A percentile compares a stretch with the other conserved stretches of the same genome.
These are phyloP conservation scores for Rosa lucieae DNA, from an alignment of 306 rosid genomes.

Conservation along the genomic window DNA sequence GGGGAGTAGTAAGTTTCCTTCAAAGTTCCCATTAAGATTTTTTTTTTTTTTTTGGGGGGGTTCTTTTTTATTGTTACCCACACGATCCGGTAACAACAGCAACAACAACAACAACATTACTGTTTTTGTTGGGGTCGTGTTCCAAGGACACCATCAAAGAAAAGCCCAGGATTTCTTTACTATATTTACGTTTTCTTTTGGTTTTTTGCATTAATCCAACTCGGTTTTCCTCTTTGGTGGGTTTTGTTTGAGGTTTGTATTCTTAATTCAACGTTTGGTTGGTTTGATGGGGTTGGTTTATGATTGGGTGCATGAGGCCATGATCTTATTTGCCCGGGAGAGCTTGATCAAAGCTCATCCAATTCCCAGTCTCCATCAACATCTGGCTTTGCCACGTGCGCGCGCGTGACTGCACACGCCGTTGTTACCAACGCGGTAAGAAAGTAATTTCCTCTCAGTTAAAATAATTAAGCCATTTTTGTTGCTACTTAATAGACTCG, in stretches of 20 bases:
- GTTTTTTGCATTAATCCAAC: neutral
- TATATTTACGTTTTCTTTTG: neutral
- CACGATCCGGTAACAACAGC: conserved; percentile 21
- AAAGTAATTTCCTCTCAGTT: neutral
- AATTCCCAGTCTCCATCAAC: conserved; percentile 26
- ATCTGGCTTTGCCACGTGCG: conserved; percentile 10
- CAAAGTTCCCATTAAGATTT: conserved; percentile 7
- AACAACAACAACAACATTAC: neutral
- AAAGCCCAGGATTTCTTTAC: conserved; percentile 4
- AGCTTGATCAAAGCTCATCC: conserved; percentile 27
- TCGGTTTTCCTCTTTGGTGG: neutral
- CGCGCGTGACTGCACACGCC: conserved; percentile 8
- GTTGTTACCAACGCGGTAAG: neutral
- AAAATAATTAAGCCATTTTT: too few species aligned
- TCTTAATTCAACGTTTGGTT: conserved; percentile 5
- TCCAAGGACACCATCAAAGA: conserved; percentile 9
- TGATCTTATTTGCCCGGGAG: neutral
- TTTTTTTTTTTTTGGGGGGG: neutral
- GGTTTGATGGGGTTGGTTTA: neutral
- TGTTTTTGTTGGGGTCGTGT: conserved; percentile 8
- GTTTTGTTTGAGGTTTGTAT: neutral
- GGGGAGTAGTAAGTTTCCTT: conserved; percentile 9
- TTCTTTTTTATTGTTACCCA: conserved; percentile 15
- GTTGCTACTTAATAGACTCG: too few species aligned
- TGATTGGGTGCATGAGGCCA: conserved; percentile 9